Evolutionary conservation across 2,329 filamentous ascomycete species (phyloP), one percentile per base, ranked within the genome.

Genomic region (Tolypocladium sp.): DNA sequence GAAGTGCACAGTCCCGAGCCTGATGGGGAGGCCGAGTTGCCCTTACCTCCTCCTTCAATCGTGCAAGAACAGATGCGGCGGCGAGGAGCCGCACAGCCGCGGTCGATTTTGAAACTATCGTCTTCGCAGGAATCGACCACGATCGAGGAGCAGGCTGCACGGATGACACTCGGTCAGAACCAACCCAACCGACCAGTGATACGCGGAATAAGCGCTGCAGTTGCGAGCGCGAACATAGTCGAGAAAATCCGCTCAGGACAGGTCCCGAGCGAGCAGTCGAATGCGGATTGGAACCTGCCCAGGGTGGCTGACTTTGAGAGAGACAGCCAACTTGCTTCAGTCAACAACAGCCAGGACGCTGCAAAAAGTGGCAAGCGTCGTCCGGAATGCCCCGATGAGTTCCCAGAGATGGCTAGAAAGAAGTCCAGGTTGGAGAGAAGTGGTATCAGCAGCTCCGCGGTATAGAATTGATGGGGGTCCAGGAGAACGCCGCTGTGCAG

Each of bases 41-140:
- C 67, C 3, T 66, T 62, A 2, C 62, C 61, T 7, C 67, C 70
- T 7, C 69, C 65, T n/a, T 73, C 73, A 1, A 59, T 75, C 38
- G 61, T 68, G 53, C 70, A 76, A 54, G 74, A 77, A 60, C 71
- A 75, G 60, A 62, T 64, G 15, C 68, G 69, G 27, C 69, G 74
- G 35, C 67, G 74, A 40, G 70, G 68, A 55, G 64, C 64, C 3
- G 60, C 49, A 5, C 61, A 63, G 17, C 68, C 71, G 7, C 70
- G 68, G 1, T 71, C 74, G 1, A 76, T 76, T 33, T 56, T 77
- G 37, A 75, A 73, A 51, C 35, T 58, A 53, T 38, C 57, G n/a
- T 59, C 61, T 2, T 30, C 38, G n/a, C 59, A 67, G 35, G 63
- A 64, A 35, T 52, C 58, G 13, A 37, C 30, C 17, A n/a, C 25